Conservation (phyloP, 345 rosid species). For the Moringa oleifera region DNA sequence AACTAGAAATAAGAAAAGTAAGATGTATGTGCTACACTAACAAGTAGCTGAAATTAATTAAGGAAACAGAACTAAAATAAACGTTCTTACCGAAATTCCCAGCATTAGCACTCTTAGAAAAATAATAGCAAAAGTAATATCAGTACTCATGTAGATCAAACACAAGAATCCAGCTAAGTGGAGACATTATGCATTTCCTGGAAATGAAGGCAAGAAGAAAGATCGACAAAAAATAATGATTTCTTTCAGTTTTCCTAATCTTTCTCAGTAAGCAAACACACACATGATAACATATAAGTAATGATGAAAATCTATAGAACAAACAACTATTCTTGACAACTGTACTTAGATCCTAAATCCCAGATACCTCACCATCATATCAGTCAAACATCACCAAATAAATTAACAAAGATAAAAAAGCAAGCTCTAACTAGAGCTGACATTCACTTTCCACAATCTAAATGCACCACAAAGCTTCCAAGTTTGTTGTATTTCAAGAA, state of each 20-base stretch:
- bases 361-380: not conserved
- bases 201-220: not conserved
- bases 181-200: not conserved
- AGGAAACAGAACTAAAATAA: too few species aligned
- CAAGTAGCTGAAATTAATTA: too few species aligned
- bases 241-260: not conserved
- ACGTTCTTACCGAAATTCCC: too few species aligned
- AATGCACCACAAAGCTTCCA: not conserved
- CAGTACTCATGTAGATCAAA: not conserved
- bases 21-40: not conserved
- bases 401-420: not conserved
- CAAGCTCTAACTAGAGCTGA: not conserved
- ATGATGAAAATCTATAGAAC: not conserved
- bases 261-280: conserved; percentile 19
- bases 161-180: not conserved
- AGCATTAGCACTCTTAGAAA: too few species aligned
- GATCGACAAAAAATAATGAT: not conserved
- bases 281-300: not conserved
- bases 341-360: not conserved
- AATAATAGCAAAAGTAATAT: too few species aligned
- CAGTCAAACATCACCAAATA: not conserved
- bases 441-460: not conserved
- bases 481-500: not conserved
- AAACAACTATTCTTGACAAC: not conserved
- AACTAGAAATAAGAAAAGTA: not conserved